Base-by-base conservation (phyloP, 768 basidiomycete genomes). In the Calvatia gigantea region DNA sequence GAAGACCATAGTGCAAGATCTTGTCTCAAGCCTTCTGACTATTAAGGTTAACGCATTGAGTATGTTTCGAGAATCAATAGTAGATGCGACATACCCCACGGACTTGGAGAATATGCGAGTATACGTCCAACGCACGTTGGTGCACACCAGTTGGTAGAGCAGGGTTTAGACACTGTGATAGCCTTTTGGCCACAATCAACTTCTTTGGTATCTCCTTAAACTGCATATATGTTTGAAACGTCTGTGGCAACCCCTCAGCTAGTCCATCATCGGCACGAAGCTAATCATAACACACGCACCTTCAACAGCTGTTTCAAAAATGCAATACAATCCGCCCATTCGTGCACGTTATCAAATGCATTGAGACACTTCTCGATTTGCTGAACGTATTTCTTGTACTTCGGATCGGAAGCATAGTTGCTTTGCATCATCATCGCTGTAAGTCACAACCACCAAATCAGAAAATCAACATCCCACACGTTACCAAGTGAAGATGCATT, bases 311-410 rank as follows among this genome's bases (percentile, higher is more conserved):
- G 89, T 67, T 95, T 95, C 69, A 99, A 71, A 73, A 98, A 99
- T 37, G 95, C 88, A 66, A 97, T 98, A 69, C 94, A 98, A 74
- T 99, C 97, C 57, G 97, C 95, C 97, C 97, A 99, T 74, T 99
- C 97, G 55, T 96, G 92, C 56, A 97, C 93, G 65, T 85, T 91
- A 65, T 97, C 94, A 65, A 99, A 98, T 1, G 93, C 87, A 58
- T 86, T 88, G 44, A 99, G 77, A 62, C 91, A 93, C 72, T 88
- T 89, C 68, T 99, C 97, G 45, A 99, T 91, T 63, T 93, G 90
- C 53, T 88, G 85, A 0, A 86, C 77, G 72, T 94, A 98, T 72
- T 97, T 97, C 76, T 91, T 93, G 75, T 85, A 97, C 69, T 94
- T 95, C 12, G 92, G 89, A 75, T 98, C 95, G 7, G 86, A 82